Base-by-base conservation (phyloP, 2,329 filamentous ascomycete species). In the Fusarium subglutinans region DNA sequence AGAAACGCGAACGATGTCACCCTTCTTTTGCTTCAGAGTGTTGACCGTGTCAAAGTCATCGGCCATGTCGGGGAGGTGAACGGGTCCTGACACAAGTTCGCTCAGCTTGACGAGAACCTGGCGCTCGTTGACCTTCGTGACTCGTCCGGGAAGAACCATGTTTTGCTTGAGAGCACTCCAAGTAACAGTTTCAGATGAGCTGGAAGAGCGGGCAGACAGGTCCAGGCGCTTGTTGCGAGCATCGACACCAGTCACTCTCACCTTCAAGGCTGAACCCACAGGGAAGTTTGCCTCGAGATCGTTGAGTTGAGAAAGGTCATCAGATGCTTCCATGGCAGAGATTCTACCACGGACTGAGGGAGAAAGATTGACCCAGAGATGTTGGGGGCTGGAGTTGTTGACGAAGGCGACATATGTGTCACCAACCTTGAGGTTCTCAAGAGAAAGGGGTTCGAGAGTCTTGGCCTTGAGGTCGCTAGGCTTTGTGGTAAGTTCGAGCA, bases 291-390 rank as follows among this genome's bases (percentile, higher is more conserved):
- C 88, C 54, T 91, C 88, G 7, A 98, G 84, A 77, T 98, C 90
- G 38, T 92, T 90, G 41, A 98, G 86, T 62, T 93, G 87, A 13
- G 94, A 93, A 53, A 97, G 85, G 81, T 98, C 95, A 77, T 98
- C 94, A 0, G 94, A 95, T 14, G 96, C 90, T 79, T 98, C 95
- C 81, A 96, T 90, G 70, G 93, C 89, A 61, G 91, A 90, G 63
- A 99, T 90, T 57, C 95, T 91, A 63, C 96, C 96, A 67, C 95
- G 92, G 22, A 99, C 91, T 59, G 92, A 94, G 12, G 96, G 95
- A 4, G 95, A 94, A 28, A 99, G 84, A 79, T 95, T 98, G 51
- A 97, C 92, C 96, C 96, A 98, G 28, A 98, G 87, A 79, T 90
- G 93, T 73, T 94, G 91, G 35, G 93, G 88, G 28, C 89, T 89